These are phyloP conservation scores for Heliamphora exappendiculata DNA, from an alignment of 148 eudicot genomes.

Conservation along the genomic window DNA sequence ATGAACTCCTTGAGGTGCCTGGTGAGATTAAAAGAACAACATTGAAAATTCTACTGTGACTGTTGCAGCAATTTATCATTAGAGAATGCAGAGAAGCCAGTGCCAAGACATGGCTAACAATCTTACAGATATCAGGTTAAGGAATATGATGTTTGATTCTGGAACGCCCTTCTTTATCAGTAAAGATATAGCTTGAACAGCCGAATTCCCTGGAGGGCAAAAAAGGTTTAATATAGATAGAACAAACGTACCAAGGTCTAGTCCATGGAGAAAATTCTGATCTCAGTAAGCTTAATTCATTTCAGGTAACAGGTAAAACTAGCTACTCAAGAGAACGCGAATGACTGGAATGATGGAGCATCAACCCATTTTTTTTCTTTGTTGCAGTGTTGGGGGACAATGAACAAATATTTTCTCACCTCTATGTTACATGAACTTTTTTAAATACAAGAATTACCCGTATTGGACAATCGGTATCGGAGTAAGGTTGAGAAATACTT, in stretches of 20 bases:
- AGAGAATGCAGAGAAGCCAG: neutral
- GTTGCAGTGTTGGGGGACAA: neutral
- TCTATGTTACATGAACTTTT: too few relatives aligned
- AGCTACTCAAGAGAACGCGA: too few relatives aligned
- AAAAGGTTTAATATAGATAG: constrained; percentile 10
- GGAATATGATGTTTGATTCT: constrained; percentile 88
- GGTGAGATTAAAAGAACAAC: neutral
- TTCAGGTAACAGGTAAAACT: too few relatives aligned
- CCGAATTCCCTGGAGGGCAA: constrained; percentile 82
- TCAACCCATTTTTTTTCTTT: neutral
- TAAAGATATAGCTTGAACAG: constrained; percentile 85
- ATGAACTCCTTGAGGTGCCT: constrained; percentile 99
- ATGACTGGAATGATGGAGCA: neutral
- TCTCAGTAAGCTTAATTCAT: neutral
- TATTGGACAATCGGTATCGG: too few relatives aligned
- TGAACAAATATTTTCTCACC: too few relatives aligned
- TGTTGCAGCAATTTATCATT: neutral
- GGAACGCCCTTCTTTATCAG: constrained; percentile 89
- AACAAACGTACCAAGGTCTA: neutral
- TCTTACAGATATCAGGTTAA: constrained; percentile 91
- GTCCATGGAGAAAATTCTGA: neutral
- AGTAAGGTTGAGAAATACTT: too few relatives aligned
- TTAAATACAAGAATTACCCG: too few relatives aligned
- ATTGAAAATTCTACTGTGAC: neutral
- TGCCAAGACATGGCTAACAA: neutral